Evolutionary conservation across 2,329 filamentous ascomycete species (phyloP).

Genomic region (Neofusicoccum sp.): DNA sequence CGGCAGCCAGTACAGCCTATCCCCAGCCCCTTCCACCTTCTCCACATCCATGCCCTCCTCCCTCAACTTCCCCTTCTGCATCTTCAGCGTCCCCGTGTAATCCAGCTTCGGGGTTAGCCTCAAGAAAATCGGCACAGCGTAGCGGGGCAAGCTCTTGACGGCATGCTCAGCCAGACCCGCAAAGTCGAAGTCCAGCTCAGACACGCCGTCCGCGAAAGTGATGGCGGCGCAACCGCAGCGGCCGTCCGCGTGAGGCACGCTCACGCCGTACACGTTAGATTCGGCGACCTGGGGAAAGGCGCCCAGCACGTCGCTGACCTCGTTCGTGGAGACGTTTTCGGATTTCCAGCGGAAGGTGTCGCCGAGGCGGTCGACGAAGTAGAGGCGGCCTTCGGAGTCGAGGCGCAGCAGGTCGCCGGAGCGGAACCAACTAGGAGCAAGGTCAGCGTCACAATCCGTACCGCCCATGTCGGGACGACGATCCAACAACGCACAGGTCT

Average conservation of each 20-base stretch:
- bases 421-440: constrained; percentile 41
- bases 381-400: constrained; percentile 47
- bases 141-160: constrained; percentile 40
- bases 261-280: constrained; percentile 50
- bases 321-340: constrained; percentile 50
- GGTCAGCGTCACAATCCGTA: no score
- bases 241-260: constrained; percentile 47
- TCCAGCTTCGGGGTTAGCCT: constrained; percentile 40
- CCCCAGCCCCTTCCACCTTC: constrained; percentile 34
- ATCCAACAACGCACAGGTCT: constrained; percentile 32
- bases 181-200: constrained; percentile 33
- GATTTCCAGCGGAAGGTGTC: constrained; percentile 53
- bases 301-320: constrained; percentile 48
- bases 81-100: constrained; percentile 47
- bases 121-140: constrained; percentile 47
- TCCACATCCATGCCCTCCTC: constrained; percentile 44
- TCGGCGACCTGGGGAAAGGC: constrained; percentile 46
- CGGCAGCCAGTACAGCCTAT: constrained; percentile 44
- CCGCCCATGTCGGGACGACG: no score
- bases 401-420: constrained; percentile 49
- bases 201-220: constrained; percentile 30
- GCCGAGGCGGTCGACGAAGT: constrained; percentile 49
- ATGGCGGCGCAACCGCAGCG: constrained; percentile 55
- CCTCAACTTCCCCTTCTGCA: constrained; percentile 45
- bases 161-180: constrained; percentile 40